These are phyloP conservation scores for Cadophora sp. DNA, from an alignment of 2,329 filamentous ascomycete genomes.

Conservation along the genomic window DNA sequence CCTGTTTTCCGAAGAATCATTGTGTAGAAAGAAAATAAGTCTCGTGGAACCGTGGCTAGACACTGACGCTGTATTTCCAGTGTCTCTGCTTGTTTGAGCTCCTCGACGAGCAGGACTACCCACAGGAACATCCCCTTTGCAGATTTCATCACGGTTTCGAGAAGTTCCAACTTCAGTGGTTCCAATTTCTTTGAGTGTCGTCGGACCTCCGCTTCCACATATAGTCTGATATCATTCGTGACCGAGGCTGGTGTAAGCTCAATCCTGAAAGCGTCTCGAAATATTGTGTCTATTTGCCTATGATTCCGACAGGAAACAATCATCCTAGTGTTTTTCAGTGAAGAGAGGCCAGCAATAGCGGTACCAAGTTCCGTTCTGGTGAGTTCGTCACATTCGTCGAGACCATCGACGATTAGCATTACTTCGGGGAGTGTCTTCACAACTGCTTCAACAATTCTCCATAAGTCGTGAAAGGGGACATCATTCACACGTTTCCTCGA, in stretches of 20 bases:
- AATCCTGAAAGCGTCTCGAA: slow-evolving; percentile 1
- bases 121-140: slow-evolving; percentile 5
- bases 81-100: slow-evolving; percentile 4
- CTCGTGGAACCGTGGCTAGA: not conserved
- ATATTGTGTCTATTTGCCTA: not conserved
- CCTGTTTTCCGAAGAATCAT: not conserved
- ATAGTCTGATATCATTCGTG: not conserved
- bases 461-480: not conserved
- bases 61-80: not conserved
- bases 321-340: not conserved
- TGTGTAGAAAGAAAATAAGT: not conserved
- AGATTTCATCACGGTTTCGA: not conserved
- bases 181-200: not conserved
- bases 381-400: not conserved
- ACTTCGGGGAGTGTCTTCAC: not conserved
- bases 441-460: not conserved
- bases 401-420: not conserved
- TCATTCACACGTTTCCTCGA: not conserved
- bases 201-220: slow-evolving; percentile 1
- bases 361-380: not conserved
- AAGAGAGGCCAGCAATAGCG: not conserved
- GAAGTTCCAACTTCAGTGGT: not conserved
- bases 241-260: not conserved
- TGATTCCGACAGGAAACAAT: not conserved
- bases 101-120: not conserved